Percentiles rank a stretch among this genome's conserved stretches.
Conservation (phyloP, 257 asterid genomes). For the Linderniella brevidens region DNA sequence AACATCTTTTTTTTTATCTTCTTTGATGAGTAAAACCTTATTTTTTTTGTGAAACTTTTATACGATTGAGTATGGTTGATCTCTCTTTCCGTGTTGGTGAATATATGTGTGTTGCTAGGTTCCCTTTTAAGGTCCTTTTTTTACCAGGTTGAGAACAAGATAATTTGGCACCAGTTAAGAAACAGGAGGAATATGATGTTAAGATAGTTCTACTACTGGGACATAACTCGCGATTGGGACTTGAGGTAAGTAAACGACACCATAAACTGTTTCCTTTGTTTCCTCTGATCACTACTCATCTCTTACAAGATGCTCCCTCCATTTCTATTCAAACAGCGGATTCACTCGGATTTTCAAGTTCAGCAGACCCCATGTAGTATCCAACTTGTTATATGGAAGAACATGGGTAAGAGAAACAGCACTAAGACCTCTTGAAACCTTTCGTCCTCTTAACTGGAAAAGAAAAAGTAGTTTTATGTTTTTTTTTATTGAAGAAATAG, state of each 20-base stretch:
- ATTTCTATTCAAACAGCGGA: constrained; percentile 29
- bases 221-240: constrained; percentile 90
- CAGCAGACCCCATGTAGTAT: constrained; percentile 44
- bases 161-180: no score
- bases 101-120: no score
- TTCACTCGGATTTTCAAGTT: constrained; percentile 95
- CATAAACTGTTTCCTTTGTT: not conserved
- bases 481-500: no score
- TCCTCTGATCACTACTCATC: constrained; percentile 1
- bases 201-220: constrained; percentile 89
- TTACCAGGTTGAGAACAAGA: no score
- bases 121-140: no score
- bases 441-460: no score
- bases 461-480: no score
- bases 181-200: no score
- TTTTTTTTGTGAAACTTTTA: not conserved
- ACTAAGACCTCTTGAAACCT: no score
- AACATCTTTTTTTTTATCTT: not conserved
- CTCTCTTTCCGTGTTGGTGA: no score
- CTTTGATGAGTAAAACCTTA: not conserved
- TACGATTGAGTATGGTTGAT: not conserved
- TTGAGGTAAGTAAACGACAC: constrained; percentile 33
- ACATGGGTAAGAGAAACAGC: constrained; percentile 55
- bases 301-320: no score
- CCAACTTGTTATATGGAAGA: constrained; percentile 56